Evolutionary conservation across 768 basidiomycete genomes (phyloP).

Genomic region (Lentinus tigrinus): DNA sequence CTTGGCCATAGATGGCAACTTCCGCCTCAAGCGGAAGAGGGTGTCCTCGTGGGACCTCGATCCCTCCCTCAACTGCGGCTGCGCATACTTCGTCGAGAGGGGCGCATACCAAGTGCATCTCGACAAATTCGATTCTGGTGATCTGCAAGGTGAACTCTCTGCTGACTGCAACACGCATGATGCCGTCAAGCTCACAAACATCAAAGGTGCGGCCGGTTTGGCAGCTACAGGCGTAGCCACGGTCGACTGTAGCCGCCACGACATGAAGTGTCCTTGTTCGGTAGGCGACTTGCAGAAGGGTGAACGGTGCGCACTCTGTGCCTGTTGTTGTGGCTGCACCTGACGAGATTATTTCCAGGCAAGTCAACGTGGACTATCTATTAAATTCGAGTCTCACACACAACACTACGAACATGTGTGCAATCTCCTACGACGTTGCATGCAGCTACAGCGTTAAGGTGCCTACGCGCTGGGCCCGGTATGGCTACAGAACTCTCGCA

Average conservation of each 20-base stretch:
- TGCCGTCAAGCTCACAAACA: conserved; percentile 15
- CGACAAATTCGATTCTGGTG: background rate
- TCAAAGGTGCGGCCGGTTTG: background rate
- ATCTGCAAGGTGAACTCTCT: conserved; percentile 19
- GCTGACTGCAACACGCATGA: conserved; percentile 16
- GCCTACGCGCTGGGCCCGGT: background rate
- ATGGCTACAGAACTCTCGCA: background rate
- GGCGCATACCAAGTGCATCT: conserved; percentile 20
- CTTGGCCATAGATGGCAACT: conserved; percentile 30
- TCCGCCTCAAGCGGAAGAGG: conserved; percentile 24
- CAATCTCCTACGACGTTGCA: conserved; percentile 23
- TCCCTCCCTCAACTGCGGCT: conserved; percentile 25
- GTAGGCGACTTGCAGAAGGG: conserved; percentile 28
- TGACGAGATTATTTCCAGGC: no score
- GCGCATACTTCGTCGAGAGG: conserved; percentile 27
- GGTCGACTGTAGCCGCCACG: conserved; percentile 21
- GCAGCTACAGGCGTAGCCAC: conserved; percentile 16
- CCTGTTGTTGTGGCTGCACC: no score
- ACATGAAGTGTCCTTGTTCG: conserved; percentile 20
- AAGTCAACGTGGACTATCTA: conserved; percentile 26
- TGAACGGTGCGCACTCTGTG: no score
- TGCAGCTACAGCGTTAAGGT: conserved; percentile 24
- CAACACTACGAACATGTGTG: background rate
- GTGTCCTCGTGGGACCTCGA: conserved; percentile 15
- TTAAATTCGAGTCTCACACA: background rate